Conservation (phyloP, 2,329 filamentous ascomycete species). For the Leptographium wingfieldii region DNA sequence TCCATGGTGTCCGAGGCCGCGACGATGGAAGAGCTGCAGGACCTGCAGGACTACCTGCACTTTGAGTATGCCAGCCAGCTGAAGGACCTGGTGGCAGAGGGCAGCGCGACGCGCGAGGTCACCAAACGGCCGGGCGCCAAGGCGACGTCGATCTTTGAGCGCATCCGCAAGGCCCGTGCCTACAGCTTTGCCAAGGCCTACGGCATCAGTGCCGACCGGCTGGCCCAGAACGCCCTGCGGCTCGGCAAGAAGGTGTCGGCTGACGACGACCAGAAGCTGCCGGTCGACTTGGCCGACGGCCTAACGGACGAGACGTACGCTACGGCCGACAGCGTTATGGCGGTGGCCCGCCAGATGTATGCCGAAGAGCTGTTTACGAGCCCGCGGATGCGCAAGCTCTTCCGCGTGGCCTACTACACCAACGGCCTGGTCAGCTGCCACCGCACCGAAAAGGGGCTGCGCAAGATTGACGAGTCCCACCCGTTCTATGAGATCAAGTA, state of each 20-base stretch:
- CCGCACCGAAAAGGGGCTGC: constrained; percentile 86
- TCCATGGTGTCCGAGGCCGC: constrained; percentile 69
- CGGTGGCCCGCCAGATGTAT: constrained; percentile 75
- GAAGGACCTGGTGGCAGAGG: constrained; percentile 60
- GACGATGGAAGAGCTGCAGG: constrained; percentile 91
- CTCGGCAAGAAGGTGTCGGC: constrained; percentile 68
- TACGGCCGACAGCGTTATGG: constrained; percentile 63
- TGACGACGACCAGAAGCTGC: constrained; percentile 69
- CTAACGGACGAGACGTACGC: constrained; percentile 61
- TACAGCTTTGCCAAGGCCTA: constrained; percentile 79
- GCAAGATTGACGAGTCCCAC: constrained; percentile 87
- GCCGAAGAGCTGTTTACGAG: constrained; percentile 81
- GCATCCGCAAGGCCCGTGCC: constrained; percentile 66
- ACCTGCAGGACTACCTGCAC: constrained; percentile 90
- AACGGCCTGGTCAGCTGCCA: constrained; percentile 75
- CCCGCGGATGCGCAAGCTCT: constrained; percentile 77
- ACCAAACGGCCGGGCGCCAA: constrained; percentile 74
- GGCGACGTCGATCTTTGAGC: constrained; percentile 64
- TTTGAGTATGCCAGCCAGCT: constrained; percentile 82
- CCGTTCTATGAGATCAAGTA: constrained; percentile 99
- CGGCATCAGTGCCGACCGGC: constrained; percentile 76
- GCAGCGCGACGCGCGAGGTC: constrained; percentile 47
- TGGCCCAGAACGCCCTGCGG: constrained; percentile 75
- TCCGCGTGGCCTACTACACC: constrained; percentile 73
- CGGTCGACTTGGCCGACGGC: constrained; percentile 76